Evolutionary conservation across 805 yeast species (phyloP), one percentile per base, ranked within the genome.

Genomic region (Torulaspora indica): DNA sequence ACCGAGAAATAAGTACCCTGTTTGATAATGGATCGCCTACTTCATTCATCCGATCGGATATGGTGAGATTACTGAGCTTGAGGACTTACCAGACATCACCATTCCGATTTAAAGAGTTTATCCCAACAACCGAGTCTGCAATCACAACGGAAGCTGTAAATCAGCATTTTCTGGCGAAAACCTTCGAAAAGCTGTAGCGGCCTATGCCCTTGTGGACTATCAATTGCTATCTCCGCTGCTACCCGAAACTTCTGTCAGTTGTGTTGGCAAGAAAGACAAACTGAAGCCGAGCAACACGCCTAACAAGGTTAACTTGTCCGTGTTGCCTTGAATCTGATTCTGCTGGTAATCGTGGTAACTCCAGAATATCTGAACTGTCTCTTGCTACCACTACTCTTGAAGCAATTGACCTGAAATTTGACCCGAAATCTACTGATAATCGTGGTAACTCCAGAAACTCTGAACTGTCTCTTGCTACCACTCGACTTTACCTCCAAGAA

Each of bases 201-300:
- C 29, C 13, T 42, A 42, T 36, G 46, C 36, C 14, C 32, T 20
- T 6, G 31, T 42, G 37, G 23, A 22, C 9, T 31, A 42, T 12
- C 32, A 42, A 24, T 3, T 36, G 5, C 13, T 42, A 9, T 17
- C 25, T 17, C 14, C 36, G 36, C 36, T 24, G 36, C 23, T 18
- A 33, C 36, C 36, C 36, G 36, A 17, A 18, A 17, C 23, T 33
- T 4, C n/a, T 33, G 24, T 33, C 25, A 18, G 6, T 10, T 1
- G 10, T 33, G 3, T 17, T 33, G 36, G 17, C 28, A 25, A 3
- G 4, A 25, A 30, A 8, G 5, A 8, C 7, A 13, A 4, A 8
- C 15, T 13, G n/a, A n/a, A n/a, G n/a, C n/a, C n/a, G n/a, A n/a
- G n/a, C n/a, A n/a, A 13, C n/a, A 30, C 18, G 5, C 17, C 17